phyloP scores from a whole-genome alignment of 1,139 yeast species.

The Saccharomyces uvarum region DNA sequence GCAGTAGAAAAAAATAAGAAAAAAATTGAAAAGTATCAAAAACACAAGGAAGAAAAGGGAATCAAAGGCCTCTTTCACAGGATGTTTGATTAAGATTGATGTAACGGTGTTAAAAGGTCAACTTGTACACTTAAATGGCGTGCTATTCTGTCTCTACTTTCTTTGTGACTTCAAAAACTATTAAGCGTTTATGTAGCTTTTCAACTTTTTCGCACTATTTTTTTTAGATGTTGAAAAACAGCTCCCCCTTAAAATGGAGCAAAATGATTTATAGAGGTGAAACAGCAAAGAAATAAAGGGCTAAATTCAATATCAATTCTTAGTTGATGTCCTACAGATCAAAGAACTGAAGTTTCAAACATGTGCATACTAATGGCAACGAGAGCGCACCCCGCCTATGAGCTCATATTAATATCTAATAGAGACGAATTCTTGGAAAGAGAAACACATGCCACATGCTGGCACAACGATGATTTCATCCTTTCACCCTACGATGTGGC shows the following conservation, averaged over 20 bases:
- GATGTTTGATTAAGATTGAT: constrained; percentile 15
- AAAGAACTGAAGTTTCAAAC: background rate
- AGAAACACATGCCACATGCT: constrained; percentile 60
- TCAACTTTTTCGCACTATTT: background rate
- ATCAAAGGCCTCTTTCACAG: constrained; percentile 23
- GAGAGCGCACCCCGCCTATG: constrained; percentile 54
- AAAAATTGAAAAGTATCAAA: constrained; percentile 22
- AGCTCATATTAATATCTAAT: constrained; percentile 68
- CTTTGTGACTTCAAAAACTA: background rate
- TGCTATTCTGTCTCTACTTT: background rate
- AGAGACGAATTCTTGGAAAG: constrained; percentile 77
- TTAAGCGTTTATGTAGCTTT: background rate
- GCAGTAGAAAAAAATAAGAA: constrained; percentile 31
- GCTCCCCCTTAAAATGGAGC: background rate
- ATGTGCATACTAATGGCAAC: constrained; percentile 66
- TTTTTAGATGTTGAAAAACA: background rate
- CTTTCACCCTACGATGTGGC: constrained; percentile 74
- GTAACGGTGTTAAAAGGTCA: background rate
- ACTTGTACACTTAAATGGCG: background rate
- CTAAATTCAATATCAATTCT: background rate
- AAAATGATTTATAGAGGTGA: background rate
- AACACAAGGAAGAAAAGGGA: constrained; percentile 20
- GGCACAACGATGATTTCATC: constrained; percentile 39
- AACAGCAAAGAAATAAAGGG: background rate
- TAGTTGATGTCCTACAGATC: background rate